phyloP scores from a whole-genome alignment of 2,329 filamentous ascomycete genomes.

The Colletotrichum gigasporum region DNA sequence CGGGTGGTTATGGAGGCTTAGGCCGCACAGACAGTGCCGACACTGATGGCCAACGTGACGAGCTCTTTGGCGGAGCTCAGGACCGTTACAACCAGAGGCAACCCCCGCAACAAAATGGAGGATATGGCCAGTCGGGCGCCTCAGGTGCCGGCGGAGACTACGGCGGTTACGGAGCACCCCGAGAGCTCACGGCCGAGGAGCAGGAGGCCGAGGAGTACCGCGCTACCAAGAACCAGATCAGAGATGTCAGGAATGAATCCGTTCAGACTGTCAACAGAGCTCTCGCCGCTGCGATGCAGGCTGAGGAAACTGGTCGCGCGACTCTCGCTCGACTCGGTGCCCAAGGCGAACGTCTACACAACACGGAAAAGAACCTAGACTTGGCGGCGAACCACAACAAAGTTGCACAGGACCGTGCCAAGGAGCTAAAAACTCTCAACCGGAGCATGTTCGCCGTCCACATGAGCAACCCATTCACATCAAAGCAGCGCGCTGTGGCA shows the following conservation, averaged over 20 bases:
- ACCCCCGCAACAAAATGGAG: slow-evolving; percentile 29
- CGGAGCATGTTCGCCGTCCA: slow-evolving; percentile 91
- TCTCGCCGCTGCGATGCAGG: slow-evolving; percentile 72
- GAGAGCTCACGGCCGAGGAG: slow-evolving; percentile 84
- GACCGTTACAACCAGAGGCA: slow-evolving; percentile 55
- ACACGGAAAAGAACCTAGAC: slow-evolving; percentile 85
- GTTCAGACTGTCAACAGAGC: slow-evolving; percentile 48
- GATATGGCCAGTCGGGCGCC: slow-evolving; percentile 31
- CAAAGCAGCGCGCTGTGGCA: slow-evolving; percentile 68
- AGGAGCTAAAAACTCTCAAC: slow-evolving; percentile 86
- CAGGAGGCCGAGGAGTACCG: slow-evolving; percentile 78
- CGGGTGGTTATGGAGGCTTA: slow-evolving; percentile 70
- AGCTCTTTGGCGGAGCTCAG: slow-evolving; percentile 68
- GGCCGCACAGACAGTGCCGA: slow-evolving; percentile 54
- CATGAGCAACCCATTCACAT: slow-evolving; percentile 81
- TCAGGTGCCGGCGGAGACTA: slow-evolving; percentile 39
- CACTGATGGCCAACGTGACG: slow-evolving; percentile 66
- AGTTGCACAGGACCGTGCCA: slow-evolving; percentile 80
- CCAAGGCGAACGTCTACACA: slow-evolving; percentile 83
- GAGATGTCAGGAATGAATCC: slow-evolving; percentile 80
- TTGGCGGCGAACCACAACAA: slow-evolving; percentile 80
- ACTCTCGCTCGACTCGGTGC: slow-evolving; percentile 78
- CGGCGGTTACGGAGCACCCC: slow-evolving; percentile 71
- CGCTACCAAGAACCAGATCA: slow-evolving; percentile 75
- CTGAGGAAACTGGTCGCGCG: slow-evolving; percentile 75